Base-by-base conservation (phyloP, 768 basidiomycete species). In the Suillus spraguei region DNA sequence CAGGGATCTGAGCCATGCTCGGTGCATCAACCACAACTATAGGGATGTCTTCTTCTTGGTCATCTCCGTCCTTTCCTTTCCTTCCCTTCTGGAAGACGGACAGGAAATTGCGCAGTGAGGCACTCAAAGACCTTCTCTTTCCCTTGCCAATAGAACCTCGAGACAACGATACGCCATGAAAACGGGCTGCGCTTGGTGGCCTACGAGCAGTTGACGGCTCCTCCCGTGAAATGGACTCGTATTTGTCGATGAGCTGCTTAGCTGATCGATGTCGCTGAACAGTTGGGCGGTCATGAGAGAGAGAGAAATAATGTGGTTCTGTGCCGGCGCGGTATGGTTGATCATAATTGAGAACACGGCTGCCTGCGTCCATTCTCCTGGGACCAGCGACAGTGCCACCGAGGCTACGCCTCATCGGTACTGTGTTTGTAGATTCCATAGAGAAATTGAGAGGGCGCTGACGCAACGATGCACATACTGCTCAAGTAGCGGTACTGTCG, bases 101-200 rank as follows among this genome's bases (percentile, higher is more conserved):
- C 50, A 91, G 75, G 36, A 90, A 71, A 66, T 86, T 90, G 46
- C 84, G 82, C 65, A 91, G 76, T 20, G 88, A 90, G 71, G 84
- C 85, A 28, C 87, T 83, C 58, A 91, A 75, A 5, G 86, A 88
- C 10, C 76, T 72, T 58, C 72, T 74, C 69, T 82, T 87, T 64
- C 78, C 80, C 63, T 80, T 82, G 66, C 76, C 73, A 16, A 69
- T 1, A 8, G 50, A 9, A 52, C 28, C 28, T 28, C 61, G 35
- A 69, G 59, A 9, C 64, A 44, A 52, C 67, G 67, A 41, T 32
- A 50, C 36, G 38, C 64, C 65, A 55, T 62, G 68, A 56, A 66
- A 61, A 35, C 61, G 69, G 49, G 61, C 59, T 13, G 68, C 62
- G 56, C 47, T 52, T 47, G 62, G 59, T 41, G 60, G 64, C 63